Evolutionary conservation across 140 eudicot genomes (phyloP), one percentile per base, ranked within the genome.

Genomic region (Bidens hawaiensis): DNA sequence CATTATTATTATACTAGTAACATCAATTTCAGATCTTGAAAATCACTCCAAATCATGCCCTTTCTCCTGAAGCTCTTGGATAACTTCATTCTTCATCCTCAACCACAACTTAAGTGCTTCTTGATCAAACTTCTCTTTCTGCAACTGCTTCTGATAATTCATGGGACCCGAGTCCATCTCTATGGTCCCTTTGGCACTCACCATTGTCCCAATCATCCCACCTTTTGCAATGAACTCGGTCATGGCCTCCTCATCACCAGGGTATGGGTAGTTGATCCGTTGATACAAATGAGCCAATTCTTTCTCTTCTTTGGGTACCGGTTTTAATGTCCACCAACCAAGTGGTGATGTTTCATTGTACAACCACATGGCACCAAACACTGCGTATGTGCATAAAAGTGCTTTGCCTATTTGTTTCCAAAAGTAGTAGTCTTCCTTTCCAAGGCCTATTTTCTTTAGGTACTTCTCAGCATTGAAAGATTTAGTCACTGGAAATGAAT

Each of bases 161-260:
- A 18, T 22, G 1, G 91, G 73, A 66, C 87, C 89, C 30, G 73
- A 71, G 69, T 91, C 95, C 28, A 77, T 69, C 33, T 91, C 98
- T 17, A 87, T 58, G 16, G 78, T 16, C 64, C 95, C 98, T 82
- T 85, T 91, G 5, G 96, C 85, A 31, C 83, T 90, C 40, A 90
- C 87, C 49, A 82, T 78, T 0, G 96, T 91, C 34, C 95, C 98
- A 6, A 91, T 91, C 96, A 87, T 87, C 61, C 98, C 98, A 0
- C 98, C 98, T 67, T 87, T 80, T 5, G 83, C 83, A 36, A 91
- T 52, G 77, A 91, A 91, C 54, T 91, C 96, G 33, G 82, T 79
- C 98, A 91, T 90, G 60, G 98, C 98, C 61, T 91, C 96, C 68
- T 76, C 76, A 25, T 91, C 98, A 34, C 98, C 96, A 2, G 98